Evolutionary conservation across 179 eudicot genomes (phyloP).

Genomic region (Silene noctiflora): DNA sequence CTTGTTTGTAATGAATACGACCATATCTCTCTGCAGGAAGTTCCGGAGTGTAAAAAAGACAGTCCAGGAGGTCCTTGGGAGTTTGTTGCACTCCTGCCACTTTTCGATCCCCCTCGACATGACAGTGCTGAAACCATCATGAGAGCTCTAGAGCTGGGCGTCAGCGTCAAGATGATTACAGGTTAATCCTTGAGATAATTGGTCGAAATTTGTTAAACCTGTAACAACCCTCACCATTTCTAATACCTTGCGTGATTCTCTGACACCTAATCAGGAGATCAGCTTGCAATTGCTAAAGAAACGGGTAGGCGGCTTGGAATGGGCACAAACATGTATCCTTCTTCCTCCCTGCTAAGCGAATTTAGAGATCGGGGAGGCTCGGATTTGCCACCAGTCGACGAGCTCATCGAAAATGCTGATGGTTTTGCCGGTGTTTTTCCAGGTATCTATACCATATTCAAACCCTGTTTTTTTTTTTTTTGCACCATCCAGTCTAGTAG

Average conservation of each 20-base stretch:
- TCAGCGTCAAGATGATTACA: slow-evolving; percentile 51
- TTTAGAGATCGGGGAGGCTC: slow-evolving; percentile 2
- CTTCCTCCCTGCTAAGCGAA: slow-evolving; percentile 34
- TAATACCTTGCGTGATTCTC: neutral
- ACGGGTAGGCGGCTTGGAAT: slow-evolving; percentile 47
- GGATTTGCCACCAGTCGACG: slow-evolving; percentile 35
- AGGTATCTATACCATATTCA: slow-evolving; percentile 21
- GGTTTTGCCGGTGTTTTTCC: slow-evolving; percentile 53
- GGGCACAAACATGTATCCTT: slow-evolving; percentile 53
- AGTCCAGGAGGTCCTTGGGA: slow-evolving; percentile 49
- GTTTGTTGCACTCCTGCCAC: slow-evolving; percentile 45
- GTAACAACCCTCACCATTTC: neutral
- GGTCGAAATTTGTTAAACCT: neutral
- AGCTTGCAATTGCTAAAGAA: slow-evolving; percentile 43
- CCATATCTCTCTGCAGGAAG: slow-evolving; percentile 27
- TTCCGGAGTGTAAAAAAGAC: slow-evolving; percentile 35
- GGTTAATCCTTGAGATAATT: slow-evolving; percentile 23
- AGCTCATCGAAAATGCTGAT: slow-evolving; percentile 40
- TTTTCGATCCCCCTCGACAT: slow-evolving; percentile 52
- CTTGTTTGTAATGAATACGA: neutral
- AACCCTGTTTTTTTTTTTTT: too few species aligned
- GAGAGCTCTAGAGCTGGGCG: slow-evolving; percentile 45
- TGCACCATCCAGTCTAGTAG: too few species aligned
- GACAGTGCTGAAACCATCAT: slow-evolving; percentile 48
- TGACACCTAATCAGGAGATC: slow-evolving; percentile 32